phyloP scores from a whole-genome alignment of 148 eudicot species.

The Fagopyrum tataricum region DNA sequence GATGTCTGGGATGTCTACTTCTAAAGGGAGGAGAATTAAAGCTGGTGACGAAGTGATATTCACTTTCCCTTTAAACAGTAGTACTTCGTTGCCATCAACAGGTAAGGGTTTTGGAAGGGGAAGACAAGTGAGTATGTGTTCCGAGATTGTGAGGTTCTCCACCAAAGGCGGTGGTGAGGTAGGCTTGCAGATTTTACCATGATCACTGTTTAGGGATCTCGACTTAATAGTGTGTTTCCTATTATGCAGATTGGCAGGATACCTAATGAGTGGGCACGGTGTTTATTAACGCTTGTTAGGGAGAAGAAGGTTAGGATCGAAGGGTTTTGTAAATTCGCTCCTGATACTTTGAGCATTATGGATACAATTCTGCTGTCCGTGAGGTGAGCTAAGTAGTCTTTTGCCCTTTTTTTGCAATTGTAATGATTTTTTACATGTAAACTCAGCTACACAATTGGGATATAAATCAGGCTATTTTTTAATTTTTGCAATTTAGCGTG shows the following conservation, averaged over 20 bases:
- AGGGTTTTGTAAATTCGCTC: constrained; percentile 81
- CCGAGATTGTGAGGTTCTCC: constrained; percentile 91
- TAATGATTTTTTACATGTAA: background rate
- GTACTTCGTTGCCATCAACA: constrained; percentile 25
- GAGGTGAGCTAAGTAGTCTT: constrained; percentile 37
- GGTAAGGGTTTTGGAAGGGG: constrained; percentile 67
- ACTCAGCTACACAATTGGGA: background rate
- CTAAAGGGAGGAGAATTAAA: constrained; percentile 69
- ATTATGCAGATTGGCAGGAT: constrained; percentile 78
- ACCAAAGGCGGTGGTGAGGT: constrained; percentile 77
- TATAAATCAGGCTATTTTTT: background rate
- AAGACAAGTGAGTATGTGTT: constrained; percentile 34
- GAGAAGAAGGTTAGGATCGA: constrained; percentile 64
- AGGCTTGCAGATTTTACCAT: constrained; percentile 1
- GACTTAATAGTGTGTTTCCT: background rate
- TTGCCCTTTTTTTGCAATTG: background rate
- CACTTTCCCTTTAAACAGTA: constrained; percentile 43
- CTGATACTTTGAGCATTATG: constrained; percentile 69
- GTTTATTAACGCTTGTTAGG: constrained; percentile 78
- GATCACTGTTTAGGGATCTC: background rate
- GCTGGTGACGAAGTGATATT: constrained; percentile 69
- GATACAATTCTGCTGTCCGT: constrained; percentile 65
- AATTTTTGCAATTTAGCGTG: constrained; percentile 44
- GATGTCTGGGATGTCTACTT: constrained; percentile 70
- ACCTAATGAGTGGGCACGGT: constrained; percentile 97